These are phyloP conservation scores for Phytophthora sp. DNA, from an alignment of 352 stramenopile genomes.

Conservation along the genomic window DNA sequence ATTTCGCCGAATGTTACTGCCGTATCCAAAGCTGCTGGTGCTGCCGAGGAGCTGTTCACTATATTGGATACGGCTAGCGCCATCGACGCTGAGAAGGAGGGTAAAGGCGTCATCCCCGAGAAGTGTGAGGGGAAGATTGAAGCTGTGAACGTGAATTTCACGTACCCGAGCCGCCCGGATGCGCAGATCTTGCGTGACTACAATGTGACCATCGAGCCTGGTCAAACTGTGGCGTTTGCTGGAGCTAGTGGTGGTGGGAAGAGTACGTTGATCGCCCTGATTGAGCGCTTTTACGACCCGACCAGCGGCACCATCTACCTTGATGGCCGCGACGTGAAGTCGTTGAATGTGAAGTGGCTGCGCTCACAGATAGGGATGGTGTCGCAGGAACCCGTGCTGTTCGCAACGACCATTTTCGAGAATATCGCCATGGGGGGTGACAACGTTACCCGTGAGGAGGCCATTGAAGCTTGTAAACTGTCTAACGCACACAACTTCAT, in stretches of 20 bases:
- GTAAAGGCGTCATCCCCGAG: slow-evolving; percentile 36
- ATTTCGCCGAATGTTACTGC: slow-evolving; percentile 62
- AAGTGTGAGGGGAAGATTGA: slow-evolving; percentile 48
- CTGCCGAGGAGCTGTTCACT: slow-evolving; percentile 50
- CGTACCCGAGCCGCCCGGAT: slow-evolving; percentile 66
- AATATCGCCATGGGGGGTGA: slow-evolving; percentile 89
- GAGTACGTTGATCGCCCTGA: slow-evolving; percentile 58
- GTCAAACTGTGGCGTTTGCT: slow-evolving; percentile 41
- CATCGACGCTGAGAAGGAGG: slow-evolving; percentile 54
- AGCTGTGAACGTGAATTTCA: slow-evolving; percentile 64
- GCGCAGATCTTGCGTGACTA: slow-evolving; percentile 41
- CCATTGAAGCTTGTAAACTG: slow-evolving; percentile 64
- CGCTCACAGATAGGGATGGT: slow-evolving; percentile 73
- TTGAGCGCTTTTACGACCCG: slow-evolving; percentile 91
- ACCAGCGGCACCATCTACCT: slow-evolving; percentile 69
- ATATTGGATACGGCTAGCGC: slow-evolving; percentile 59
- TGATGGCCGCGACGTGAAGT: slow-evolving; percentile 78
- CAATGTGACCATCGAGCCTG: slow-evolving; percentile 41
- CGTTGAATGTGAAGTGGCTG: slow-evolving; percentile 81
- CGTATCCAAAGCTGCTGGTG: slow-evolving; percentile 52
- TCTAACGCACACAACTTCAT: slow-evolving; percentile 71
- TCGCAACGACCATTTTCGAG: slow-evolving; percentile 84
- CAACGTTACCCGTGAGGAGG: slow-evolving; percentile 65
- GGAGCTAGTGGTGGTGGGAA: slow-evolving; percentile 42
- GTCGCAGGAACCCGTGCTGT: slow-evolving; percentile 89